Percentiles rank a stretch among this genome's conserved stretches.
Conservation (phyloP, 2,329 filamentous ascomycete species). For the Exophiala dermatitidis region DNA sequence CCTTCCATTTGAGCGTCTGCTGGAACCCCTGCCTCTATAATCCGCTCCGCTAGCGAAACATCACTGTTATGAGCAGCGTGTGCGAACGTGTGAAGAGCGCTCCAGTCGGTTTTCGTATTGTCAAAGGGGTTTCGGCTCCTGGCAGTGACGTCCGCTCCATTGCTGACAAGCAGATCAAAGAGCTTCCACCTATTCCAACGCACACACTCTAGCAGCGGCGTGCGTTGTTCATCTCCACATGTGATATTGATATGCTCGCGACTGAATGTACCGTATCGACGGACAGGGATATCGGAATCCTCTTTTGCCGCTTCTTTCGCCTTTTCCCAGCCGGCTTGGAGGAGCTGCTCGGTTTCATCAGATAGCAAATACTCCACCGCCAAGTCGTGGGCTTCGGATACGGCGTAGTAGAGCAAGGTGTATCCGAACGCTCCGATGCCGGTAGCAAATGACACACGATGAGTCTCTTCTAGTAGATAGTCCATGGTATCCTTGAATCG, state of each 20-base stretch:
- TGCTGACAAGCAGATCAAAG: not conserved
- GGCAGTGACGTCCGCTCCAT: not conserved
- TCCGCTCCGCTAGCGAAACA: not conserved
- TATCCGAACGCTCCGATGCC: conserved; percentile 1
- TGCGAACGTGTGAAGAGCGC: conserved; percentile 1
- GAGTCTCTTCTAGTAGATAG: not conserved
- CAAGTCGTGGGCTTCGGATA: conserved; percentile 1
- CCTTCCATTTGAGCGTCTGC: not conserved
- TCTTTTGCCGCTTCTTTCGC: not conserved
- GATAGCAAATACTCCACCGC: not conserved
- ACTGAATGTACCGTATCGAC: not conserved
- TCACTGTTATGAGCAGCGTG: not conserved
- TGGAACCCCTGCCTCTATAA: not conserved
- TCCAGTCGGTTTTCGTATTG: not conserved
- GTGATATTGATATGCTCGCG: not conserved
- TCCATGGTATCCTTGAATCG: not conserved
- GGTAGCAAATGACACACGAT: not conserved
- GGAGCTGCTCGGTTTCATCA: not conserved
- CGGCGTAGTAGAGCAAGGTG: conserved; percentile 1
- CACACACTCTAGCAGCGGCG: not conserved
- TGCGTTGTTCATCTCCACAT: conserved; percentile 1
- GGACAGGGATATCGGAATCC: not conserved
- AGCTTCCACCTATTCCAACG: not conserved
- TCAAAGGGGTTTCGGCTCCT: conserved; percentile 2
- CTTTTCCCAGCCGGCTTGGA: not conserved